These are phyloP conservation scores for Leishmania tarentolae DNA, from an alignment of 208 protist genomes.

Conservation along the genomic window DNA sequence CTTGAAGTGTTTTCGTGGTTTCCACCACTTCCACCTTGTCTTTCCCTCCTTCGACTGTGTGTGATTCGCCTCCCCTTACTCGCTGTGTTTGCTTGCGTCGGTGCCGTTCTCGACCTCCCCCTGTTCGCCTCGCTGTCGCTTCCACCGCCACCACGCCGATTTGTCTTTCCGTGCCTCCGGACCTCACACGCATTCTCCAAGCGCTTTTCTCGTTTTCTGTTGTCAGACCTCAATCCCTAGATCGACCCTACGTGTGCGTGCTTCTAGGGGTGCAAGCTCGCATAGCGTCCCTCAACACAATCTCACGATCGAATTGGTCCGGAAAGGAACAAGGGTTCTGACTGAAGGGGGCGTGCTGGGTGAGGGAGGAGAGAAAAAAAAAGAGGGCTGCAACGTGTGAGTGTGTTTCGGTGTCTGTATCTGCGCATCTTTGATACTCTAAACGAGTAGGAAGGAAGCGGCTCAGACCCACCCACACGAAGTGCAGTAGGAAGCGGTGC, in stretches of 20 bases:
- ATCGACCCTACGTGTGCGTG: not conserved
- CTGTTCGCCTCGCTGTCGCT: slow-evolving; percentile 4
- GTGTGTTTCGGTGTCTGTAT: not conserved
- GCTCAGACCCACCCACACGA: not conserved
- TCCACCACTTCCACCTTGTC: not conserved
- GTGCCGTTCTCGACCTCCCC: slow-evolving; percentile 4
- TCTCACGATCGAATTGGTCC: not conserved
- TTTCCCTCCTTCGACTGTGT: slow-evolving; percentile 5
- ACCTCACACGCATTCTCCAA: not conserved
- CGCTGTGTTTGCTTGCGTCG: too few species aligned
- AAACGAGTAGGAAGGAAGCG: not conserved
- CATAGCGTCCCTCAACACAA: slow-evolving; percentile 2
- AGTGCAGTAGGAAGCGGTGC: not conserved
- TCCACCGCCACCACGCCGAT: not conserved
- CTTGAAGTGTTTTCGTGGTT: slow-evolving; percentile 12
- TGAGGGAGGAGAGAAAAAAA: not conserved
- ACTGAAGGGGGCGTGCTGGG: too few species aligned
- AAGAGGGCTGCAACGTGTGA: not conserved
- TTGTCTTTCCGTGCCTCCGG: not conserved
- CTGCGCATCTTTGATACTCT: not conserved
- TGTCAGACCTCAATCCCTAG: not conserved
- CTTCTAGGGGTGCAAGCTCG: not conserved
- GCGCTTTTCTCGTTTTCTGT: not conserved
- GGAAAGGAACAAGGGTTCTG: not conserved
- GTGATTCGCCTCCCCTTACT: not conserved